Evolutionary conservation across 108 stramenopile species (phyloP).

Genomic region (Conticribra weissflogii): DNA sequence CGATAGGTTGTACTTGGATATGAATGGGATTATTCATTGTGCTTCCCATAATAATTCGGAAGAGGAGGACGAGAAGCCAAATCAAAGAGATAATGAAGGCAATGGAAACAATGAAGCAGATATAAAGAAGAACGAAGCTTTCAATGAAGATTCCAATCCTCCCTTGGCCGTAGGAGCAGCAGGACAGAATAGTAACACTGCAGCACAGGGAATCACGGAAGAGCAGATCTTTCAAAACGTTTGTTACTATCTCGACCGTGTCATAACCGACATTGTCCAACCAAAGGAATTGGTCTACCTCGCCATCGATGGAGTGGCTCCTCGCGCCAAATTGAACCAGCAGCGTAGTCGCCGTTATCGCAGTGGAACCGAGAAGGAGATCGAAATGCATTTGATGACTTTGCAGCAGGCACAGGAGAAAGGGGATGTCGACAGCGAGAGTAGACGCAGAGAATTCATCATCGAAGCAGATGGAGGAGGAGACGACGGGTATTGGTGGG

Average conservation of each 20-base stretch:
- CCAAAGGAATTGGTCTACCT: slow-evolving; percentile 92
- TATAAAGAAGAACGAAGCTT: not conserved
- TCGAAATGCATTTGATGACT: slow-evolving; percentile 74
- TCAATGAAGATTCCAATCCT: slow-evolving; percentile 12
- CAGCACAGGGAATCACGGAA: slow-evolving; percentile 42
- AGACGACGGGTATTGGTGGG: slow-evolving; percentile 32
- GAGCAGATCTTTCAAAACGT: slow-evolving; percentile 84
- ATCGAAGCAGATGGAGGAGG: slow-evolving; percentile 50
- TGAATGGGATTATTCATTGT: slow-evolving; percentile 98
- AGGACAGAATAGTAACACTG: too few relatives aligned
- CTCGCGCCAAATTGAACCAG: slow-evolving; percentile 98
- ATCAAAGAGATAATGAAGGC: slow-evolving; percentile 7
- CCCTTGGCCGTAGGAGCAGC: not conserved
- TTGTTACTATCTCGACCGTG: slow-evolving; percentile 89
- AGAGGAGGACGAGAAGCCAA: slow-evolving; percentile 47
- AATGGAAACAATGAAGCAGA: slow-evolving; percentile 17
- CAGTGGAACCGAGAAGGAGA: slow-evolving; percentile 83
- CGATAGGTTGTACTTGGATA: slow-evolving; percentile 96
- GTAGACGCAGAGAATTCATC: slow-evolving; percentile 23
- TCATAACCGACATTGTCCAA: slow-evolving; percentile 88
- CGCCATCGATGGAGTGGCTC: slow-evolving; percentile 98
- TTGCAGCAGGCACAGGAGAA: slow-evolving; percentile 53
- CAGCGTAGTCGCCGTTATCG: slow-evolving; percentile 97
- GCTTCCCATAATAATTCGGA: slow-evolving; percentile 93
- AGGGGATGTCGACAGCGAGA: slow-evolving; percentile 39